A percentile compares a stretch with the other conserved stretches of the same genome.
These are phyloP conservation scores for Ogataea chonburiensis DNA, from an alignment of 805 yeast genomes.

Conservation along the genomic window DNA sequence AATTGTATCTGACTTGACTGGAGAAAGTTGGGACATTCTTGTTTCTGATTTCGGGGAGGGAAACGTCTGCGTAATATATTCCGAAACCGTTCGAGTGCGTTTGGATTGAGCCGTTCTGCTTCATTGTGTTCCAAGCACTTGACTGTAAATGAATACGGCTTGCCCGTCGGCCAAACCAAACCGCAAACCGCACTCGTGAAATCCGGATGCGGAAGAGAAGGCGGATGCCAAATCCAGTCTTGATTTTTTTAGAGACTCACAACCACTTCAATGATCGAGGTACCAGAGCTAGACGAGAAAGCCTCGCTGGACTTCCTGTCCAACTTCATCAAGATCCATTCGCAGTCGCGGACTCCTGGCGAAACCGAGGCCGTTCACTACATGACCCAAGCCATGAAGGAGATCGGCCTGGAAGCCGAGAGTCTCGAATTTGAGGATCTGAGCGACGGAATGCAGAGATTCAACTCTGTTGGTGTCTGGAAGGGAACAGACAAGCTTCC, in stretches of 20 bases:
- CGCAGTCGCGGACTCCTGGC: slow-evolving; percentile 29
- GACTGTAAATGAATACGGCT: no score
- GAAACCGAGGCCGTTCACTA: slow-evolving; percentile 31
- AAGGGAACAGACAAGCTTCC: slow-evolving; percentile 25
- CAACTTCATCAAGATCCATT: slow-evolving; percentile 31
- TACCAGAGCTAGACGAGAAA: slow-evolving; percentile 26
- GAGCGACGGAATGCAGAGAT: slow-evolving; percentile 27
- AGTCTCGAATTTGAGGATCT: slow-evolving; percentile 27
- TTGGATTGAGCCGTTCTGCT: no score
- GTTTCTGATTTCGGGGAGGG: no score
- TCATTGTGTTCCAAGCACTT: no score
- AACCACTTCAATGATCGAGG: no score
- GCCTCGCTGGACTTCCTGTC: slow-evolving; percentile 30
- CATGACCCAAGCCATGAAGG: slow-evolving; percentile 28
- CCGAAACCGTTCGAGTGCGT: no score
- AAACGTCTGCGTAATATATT: no score
- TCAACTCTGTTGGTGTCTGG: slow-evolving; percentile 33
- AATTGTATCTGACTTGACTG: not conserved
- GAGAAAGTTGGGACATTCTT: not conserved
- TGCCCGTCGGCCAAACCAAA: no score
- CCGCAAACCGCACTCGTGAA: no score
- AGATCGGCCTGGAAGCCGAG: slow-evolving; percentile 28
- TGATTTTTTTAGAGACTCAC: not conserved
- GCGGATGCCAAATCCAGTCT: no score
- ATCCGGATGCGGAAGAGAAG: slow-evolving; percentile 5